A percentile compares a stretch with the other conserved stretches of the same genome.
Evolutionary conservation across 108 stramenopile species (phyloP).

Genomic region (Craspedostauros australis): DNA sequence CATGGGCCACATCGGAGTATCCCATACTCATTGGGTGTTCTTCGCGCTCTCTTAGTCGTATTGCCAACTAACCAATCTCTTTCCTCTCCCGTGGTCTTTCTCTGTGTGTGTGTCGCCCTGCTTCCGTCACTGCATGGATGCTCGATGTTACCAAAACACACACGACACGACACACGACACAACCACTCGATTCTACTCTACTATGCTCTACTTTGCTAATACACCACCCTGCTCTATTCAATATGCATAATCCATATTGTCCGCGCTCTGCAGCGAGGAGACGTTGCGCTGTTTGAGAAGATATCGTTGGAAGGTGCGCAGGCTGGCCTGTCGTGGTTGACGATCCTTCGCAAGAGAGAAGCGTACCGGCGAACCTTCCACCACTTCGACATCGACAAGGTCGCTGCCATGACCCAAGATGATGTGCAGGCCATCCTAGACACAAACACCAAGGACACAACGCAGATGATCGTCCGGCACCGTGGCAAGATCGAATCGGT

Average conservation of each 20-base stretch:
- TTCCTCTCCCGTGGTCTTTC: not conserved
- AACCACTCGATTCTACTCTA: no score
- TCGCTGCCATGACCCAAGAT: constrained; percentile 35
- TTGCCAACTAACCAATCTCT: not conserved
- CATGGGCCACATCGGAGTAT: not conserved
- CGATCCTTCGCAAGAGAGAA: constrained; percentile 62
- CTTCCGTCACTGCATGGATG: no score
- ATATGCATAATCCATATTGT: no score
- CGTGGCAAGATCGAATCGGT: constrained; percentile 49
- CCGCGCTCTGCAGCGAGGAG: constrained; percentile 33
- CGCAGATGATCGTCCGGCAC: constrained; percentile 38
- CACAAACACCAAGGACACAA: constrained; percentile 4
- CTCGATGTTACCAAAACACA: no score
- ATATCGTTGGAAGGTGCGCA: constrained; percentile 64
- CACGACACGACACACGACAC: no score
- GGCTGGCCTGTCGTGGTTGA: constrained; percentile 66
- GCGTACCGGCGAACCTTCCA: constrained; percentile 51
- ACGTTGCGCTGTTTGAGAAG: constrained; percentile 55
- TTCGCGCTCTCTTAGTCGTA: not conserved
- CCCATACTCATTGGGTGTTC: not conserved
- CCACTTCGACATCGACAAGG: constrained; percentile 53
- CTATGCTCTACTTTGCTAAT: no score
- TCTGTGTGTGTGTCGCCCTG: not conserved
- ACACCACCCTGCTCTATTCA: no score
- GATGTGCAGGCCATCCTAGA: constrained; percentile 34